A percentile compares a stretch with the other conserved stretches of the same genome.
phyloP scores from a whole-genome alignment of 495 filamentous ascomycete genomes.

The Clavariopsis aquatica region DNA sequence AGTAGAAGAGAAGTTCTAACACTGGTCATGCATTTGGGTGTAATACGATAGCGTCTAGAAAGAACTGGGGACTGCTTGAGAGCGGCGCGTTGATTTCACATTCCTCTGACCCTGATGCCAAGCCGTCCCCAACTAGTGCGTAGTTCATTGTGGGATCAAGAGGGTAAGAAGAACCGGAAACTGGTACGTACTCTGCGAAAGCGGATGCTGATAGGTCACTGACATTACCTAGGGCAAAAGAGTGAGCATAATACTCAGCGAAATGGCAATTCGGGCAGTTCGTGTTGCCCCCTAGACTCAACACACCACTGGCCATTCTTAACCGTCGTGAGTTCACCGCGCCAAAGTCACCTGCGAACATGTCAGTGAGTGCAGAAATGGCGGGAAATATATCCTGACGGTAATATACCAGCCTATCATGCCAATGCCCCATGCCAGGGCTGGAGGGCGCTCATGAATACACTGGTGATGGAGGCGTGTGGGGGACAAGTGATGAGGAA shows the following conservation, averaged over 20 bases:
- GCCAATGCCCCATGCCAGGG: constrained; percentile 35
- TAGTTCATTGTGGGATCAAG: neutral
- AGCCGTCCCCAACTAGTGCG: constrained; percentile 10
- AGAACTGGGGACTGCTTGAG: constrained; percentile 4
- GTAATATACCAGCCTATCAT: constrained; percentile 42
- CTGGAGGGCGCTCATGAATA: neutral
- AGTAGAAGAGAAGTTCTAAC: constrained; percentile 31
- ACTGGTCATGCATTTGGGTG: constrained; percentile 19
- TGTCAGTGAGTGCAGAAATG: neutral
- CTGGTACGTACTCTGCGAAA: constrained; percentile 50
- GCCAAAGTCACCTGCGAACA: constrained; percentile 19
- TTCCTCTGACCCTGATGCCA: no score
- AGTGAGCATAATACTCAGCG: no score
- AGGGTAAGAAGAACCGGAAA: constrained; percentile 24
- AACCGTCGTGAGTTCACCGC: no score
- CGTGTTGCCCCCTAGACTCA: no score
- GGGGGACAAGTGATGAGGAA: neutral
- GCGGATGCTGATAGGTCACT: constrained; percentile 46
- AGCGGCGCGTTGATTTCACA: constrained; percentile 20
- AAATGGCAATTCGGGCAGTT: no score
- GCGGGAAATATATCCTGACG: constrained; percentile 46
- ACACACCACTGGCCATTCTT: no score
- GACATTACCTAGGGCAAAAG: no score
- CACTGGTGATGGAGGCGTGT: neutral
- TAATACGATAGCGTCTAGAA: neutral